phyloP scores from a whole-genome alignment of 73 alveolate genomes.

The Durusdinium trenchii region DNA sequence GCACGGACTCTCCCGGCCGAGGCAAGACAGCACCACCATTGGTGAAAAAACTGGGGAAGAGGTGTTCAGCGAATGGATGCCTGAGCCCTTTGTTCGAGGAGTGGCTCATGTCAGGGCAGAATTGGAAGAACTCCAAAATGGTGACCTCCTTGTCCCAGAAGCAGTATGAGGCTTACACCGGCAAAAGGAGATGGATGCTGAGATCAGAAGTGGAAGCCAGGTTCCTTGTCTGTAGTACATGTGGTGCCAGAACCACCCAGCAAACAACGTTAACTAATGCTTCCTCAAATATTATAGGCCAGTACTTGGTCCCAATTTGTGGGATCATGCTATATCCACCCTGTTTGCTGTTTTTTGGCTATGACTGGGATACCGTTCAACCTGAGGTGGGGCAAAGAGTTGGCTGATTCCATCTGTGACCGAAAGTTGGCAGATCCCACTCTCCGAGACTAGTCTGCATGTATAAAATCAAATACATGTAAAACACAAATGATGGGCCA shows the following conservation, averaged over 20 bases:
- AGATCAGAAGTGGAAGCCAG: neutral
- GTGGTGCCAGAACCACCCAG: too few species aligned
- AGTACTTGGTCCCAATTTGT: too few species aligned
- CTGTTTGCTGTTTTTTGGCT: neutral
- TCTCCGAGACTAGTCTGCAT: neutral
- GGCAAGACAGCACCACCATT: neutral
- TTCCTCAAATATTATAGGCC: too few species aligned
- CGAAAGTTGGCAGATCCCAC: neutral
- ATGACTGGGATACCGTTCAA: too few species aligned
- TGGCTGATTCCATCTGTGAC: conserved; percentile 14
- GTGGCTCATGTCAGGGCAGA: neutral
- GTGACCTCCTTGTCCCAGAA: neutral
- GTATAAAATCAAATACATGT: neutral
- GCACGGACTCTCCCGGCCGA: too few species aligned
- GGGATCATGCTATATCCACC: too few species aligned
- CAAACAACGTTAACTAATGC: too few species aligned
- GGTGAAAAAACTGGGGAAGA: neutral
- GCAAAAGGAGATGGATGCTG: conserved; percentile 17
- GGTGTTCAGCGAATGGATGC: neutral
- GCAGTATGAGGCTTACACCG: neutral
- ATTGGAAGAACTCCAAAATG: neutral
- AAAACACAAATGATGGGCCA: too few species aligned
- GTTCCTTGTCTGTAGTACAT: neutral
- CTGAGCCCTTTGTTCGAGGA: conserved; percentile 6
- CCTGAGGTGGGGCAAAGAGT: conserved; percentile 39